These are phyloP conservation scores for Closterium sp. DNA, from an alignment of 139 green algal genomes.

Conservation along the genomic window DNA sequence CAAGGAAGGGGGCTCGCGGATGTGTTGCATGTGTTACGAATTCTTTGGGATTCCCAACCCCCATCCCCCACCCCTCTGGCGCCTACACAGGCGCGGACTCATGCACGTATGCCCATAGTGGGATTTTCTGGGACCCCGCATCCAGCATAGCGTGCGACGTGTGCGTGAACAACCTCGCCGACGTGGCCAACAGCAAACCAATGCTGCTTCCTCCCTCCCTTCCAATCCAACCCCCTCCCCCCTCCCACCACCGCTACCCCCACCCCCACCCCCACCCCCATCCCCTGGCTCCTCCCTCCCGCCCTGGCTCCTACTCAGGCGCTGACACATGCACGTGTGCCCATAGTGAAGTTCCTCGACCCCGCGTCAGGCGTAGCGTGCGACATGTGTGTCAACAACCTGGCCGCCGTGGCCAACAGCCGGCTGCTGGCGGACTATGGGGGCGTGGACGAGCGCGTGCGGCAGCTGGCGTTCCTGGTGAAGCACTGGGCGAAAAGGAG, in stretches of 20 bases:
- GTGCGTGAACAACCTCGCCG: conserved; percentile 83
- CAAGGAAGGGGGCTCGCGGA: too few species aligned
- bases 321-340: conserved; percentile 71
- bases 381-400: conserved; percentile 80
- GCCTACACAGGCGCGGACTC: conserved; percentile 47
- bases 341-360: conserved; percentile 79
- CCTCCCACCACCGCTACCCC: too few species aligned
- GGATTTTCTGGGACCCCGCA: conserved; percentile 67
- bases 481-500: conserved; percentile 91
- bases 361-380: conserved; percentile 36
- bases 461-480: conserved; percentile 74
- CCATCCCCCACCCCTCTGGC: background rate
- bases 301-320: conserved; percentile 21
- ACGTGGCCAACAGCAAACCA: conserved; percentile 66
- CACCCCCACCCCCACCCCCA: too few species aligned
- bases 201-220: too few species aligned
- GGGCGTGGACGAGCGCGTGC: conserved; percentile 71
- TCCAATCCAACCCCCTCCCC: too few species aligned
- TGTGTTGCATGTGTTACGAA: too few species aligned
- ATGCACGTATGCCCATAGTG: conserved; percentile 84
- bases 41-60: background rate
- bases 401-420: conserved; percentile 69
- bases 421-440: conserved; percentile 78
- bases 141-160: conserved; percentile 54
- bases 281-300: background rate